These are phyloP conservation scores for Podochytrium sp. DNA, from an alignment of 192 early-diverging fungal genomes.

Conservation along the genomic window DNA sequence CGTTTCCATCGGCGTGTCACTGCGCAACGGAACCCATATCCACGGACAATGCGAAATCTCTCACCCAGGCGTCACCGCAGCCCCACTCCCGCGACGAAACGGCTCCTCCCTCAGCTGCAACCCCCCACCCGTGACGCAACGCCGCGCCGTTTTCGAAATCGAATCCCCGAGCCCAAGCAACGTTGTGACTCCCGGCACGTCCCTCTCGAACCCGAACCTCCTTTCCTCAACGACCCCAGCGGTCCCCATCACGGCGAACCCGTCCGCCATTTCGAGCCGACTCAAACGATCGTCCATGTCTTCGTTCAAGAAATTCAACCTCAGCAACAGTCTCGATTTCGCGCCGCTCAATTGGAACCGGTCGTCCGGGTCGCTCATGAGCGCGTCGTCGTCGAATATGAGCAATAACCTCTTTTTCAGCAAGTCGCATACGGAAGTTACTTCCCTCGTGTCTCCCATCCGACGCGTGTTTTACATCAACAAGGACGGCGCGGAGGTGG, in stretches of 20 bases:
- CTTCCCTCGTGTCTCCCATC: conserved; percentile 56
- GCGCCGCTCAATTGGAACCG: background rate
- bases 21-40: conserved; percentile 67
- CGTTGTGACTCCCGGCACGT: background rate
- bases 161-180: background rate
- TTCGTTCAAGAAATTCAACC: conserved; percentile 26
- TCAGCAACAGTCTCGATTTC: conserved; percentile 18
- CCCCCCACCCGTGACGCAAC: background rate
- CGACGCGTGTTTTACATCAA: conserved; percentile 73
- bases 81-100: conserved; percentile 29
- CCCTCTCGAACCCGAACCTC: background rate
- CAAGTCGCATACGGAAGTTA: conserved; percentile 43
- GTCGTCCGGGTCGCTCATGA: background rate
- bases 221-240: background rate
- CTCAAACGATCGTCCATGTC: conserved; percentile 9
- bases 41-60: conserved; percentile 78
- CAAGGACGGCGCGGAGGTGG: conserved; percentile 68
- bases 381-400: conserved; percentile 4
- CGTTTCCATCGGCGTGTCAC: conserved; percentile 64
- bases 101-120: background rate
- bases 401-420: conserved; percentile 61
- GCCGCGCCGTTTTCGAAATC: conserved; percentile 16
- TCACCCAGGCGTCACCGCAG: conserved; percentile 61
- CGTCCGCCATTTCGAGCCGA: background rate
- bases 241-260: background rate